Evolutionary conservation across 2,329 filamentous ascomycete species (phyloP), one percentile per base, ranked within the genome.

Genomic region (Claviceps fusiformis): DNA sequence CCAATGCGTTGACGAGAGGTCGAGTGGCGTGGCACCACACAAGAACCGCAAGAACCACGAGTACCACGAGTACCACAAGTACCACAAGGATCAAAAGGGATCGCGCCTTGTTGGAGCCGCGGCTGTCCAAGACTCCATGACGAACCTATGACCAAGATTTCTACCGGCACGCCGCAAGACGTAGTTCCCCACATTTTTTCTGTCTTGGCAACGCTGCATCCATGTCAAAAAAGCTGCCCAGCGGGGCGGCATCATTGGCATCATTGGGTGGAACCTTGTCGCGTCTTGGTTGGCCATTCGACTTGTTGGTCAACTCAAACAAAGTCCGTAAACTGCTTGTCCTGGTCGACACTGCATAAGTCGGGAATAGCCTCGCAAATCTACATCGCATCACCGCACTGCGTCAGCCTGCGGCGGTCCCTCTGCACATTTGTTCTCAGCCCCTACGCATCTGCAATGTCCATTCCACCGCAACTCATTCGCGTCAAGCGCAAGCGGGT

Each of bases 401-500:
- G 51, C 7, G 11, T 37, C n/a, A 37, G 33, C 33, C 33, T 50
- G 31, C 33, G 24, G 24, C 24, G 24, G 24, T 24, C 35, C 8
- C 15, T 24, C 17, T 37, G 6, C n/a, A 19, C n/a, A 50, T 37
- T 31, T 8, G 13, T 51, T 45, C 5, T 37, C 35, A 10, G 35
- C 10, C 10, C 15, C n/a, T 27, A 19, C 8, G 17, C 8, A 15
- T n/a, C 50, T 52, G 51, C 45, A 52, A 82, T 82, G 79, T 79
- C 79, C 51, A 69, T 80, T 4, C 80, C 79, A 29, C 79, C 79
- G 31, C 75, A 80, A 58, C 69, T 79, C 51, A 82, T 83, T 66
- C 76, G 77, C 56, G 76, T 83, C 60, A 82, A 82, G 72, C 78
- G 80, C 62, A 82, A 82, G 68, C 75, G 77, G 45, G 75, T 73